Base-by-base conservation (phyloP, 23 red algal species). In the Cyanidioschyzon merolae region DNA sequence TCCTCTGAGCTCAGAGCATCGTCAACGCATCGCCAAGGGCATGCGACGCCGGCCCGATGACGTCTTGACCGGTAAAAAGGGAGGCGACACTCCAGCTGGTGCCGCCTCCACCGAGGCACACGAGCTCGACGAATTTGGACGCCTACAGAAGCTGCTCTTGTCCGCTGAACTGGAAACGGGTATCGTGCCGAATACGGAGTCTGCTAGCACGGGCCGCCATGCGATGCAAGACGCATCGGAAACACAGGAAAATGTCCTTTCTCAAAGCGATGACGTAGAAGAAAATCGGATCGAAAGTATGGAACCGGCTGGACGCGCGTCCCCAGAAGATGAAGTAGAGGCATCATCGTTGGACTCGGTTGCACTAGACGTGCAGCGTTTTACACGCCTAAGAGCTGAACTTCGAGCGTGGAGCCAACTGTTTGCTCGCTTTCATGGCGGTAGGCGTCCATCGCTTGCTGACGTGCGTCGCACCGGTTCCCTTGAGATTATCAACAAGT, bases 401-500 rank as follows among this genome's bases (percentile, higher is more conserved):
- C 32, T 71, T 25, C 63, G 63, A 3, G n/a, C 63, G 29, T 71
- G 63, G 63, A 71, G 63, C 29, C n/a, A 71, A 35, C 63, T 32
- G 16, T 71, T 71, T 71, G 21, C n/a, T 71, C n/a, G n/a, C 12
- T 25, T 32, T 25, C 63, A 71, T 35, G 63, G 16, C 30, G 82
- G 71, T 0, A 68, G 87, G n/a, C 68, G 88, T 34, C 94, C 94
- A 37, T 83, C 78, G 68, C 57, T 98, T 76, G 85, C 85, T 24
- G 86, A 89, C 82, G 76, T 98, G 3, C 80, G 94, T 40, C 75
- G 88, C 37, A 39, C 79, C 35, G 94, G 84, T 1, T 50, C 88
- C 0, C 37, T 67, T 39, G 78, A 58, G 25, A 67, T 98, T 15
- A 67, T 92, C 40, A 39, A 77, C 7, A 91, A 98, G 82, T 98